phyloP scores from a whole-genome alignment of 805 yeast genomes.

The Lipomyces lipofer region DNA sequence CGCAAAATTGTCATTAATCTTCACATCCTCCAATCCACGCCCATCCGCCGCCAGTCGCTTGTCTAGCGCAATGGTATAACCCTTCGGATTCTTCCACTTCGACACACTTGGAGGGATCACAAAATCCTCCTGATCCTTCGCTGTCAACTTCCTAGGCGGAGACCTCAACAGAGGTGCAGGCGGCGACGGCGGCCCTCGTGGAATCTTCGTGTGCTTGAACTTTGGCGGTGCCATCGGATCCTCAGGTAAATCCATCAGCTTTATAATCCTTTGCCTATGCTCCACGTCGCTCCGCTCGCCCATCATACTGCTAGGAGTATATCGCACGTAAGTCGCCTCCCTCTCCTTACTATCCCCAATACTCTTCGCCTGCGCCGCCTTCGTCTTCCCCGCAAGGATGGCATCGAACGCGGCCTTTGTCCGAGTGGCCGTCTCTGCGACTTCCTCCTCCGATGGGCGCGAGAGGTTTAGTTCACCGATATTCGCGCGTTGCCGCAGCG shows the following conservation, averaged over 20 bases:
- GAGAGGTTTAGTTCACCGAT: conserved; percentile 45
- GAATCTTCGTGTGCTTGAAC: conserved; percentile 69
- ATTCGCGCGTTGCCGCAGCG: conserved; percentile 52
- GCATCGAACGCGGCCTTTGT: conserved; percentile 60
- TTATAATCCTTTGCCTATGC: conserved; percentile 51
- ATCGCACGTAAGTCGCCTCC: conserved; percentile 49
- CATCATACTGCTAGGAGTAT: conserved; percentile 46
- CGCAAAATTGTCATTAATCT: conserved; percentile 59
- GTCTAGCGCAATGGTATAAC: conserved; percentile 78
- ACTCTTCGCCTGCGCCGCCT: conserved; percentile 44
- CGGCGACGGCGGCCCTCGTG: conserved; percentile 66
- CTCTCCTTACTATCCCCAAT: conserved; percentile 34
- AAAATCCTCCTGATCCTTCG: conserved; percentile 79
- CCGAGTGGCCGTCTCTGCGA: conserved; percentile 50
- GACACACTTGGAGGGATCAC: conserved; percentile 87
- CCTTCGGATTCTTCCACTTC: conserved; percentile 93
- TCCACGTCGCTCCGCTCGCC: conserved; percentile 36
- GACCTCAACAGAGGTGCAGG: conserved; percentile 60
- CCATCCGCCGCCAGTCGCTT: conserved; percentile 65
- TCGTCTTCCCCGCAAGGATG: conserved; percentile 44
- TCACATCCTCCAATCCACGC: conserved; percentile 41
- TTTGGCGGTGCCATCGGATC: conserved; percentile 90
- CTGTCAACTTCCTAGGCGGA: conserved; percentile 55
- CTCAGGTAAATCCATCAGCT: conserved; percentile 62
- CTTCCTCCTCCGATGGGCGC: conserved; percentile 49